Base-by-base conservation (phyloP, 2,329 filamentous ascomycete species). In the Didymella pomorum region DNA sequence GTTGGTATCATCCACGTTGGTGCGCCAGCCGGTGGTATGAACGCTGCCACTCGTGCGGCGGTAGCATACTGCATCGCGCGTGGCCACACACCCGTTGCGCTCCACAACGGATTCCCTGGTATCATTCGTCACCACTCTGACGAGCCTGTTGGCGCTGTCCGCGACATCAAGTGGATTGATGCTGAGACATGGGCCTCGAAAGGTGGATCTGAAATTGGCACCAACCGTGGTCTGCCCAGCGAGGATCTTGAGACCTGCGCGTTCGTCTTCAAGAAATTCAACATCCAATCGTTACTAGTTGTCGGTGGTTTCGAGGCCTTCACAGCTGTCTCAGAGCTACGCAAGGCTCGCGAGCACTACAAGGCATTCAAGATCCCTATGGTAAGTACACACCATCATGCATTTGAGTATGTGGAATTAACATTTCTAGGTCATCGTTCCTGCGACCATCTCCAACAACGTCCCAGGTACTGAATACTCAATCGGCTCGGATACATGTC, bases 371-470 rank as follows among this genome's bases (percentile, higher is more conserved):
- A 92, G 77, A 97, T 99, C 64, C 95, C 95, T 20, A 92, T 98
- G 84, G 71, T 71, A 56, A 65, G 69, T 14, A 2, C 37, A 8
- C 18, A 14, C 28, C 33, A 14, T 11, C 1, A 2, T 23, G 31
- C 8, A 12, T 8, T 2, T 43, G 9, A 6, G 9, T 8, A 2
- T 21, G 11, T 23, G 14, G 14, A 46, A 29, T 66, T 68, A 56
- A 69, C 47, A 28, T 3, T 2, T n/a, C 11, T 93, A 91, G 84
- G 86, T 90, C 52, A 85, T 97, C 41, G 84, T 99, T 25, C 95
- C 95, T 0, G 95, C 95, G n/a, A 99, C 95, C 10, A 94, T 99
- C 68, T 97, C 92, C 65, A 99, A 99, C 84, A 99, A 99, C 76
- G 95, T 99, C 4, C 95, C 95, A 0, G 95, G 95, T 37, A 97